Evolutionary conservation across 257 asterid species (phyloP).

Genomic region (Solanum medicagineum): DNA sequence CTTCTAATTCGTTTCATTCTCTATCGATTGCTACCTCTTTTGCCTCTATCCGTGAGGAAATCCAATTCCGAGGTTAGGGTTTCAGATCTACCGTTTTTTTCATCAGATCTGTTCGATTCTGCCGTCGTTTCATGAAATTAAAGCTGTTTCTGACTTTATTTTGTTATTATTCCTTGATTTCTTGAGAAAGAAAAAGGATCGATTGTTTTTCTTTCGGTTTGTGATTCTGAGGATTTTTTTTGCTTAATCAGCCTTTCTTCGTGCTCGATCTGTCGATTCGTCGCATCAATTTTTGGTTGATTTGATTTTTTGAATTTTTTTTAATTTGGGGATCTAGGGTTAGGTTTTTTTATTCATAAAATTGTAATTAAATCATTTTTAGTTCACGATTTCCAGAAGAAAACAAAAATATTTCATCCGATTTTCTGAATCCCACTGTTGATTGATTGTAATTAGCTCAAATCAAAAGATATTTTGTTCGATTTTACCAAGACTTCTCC

Average conservation of each 20-base stretch:
- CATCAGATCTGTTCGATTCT: constrained; percentile 3
- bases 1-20: constrained; percentile 1
- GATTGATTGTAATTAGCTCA: neutral
- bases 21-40: constrained; percentile 8
- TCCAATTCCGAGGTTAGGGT: constrained; percentile 18
- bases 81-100: neutral
- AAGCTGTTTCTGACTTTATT: neutral
- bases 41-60: neutral
- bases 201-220: neutral
- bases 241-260: neutral
- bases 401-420: neutral
- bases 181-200: neutral
- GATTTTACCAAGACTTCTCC: neutral
- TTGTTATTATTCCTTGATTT: neutral
- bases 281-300: neutral
- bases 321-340: constrained; percentile 7
- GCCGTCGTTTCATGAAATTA: neutral
- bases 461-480: neutral
- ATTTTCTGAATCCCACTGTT: neutral
- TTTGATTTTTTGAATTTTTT: neutral
- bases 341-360: neutral
- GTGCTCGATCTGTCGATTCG: neutral
- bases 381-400: neutral
- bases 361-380: neutral
- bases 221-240: neutral